Evolutionary conservation across 2,329 filamentous ascomycete genomes (phyloP).

Genomic region (Onygenales sp.): DNA sequence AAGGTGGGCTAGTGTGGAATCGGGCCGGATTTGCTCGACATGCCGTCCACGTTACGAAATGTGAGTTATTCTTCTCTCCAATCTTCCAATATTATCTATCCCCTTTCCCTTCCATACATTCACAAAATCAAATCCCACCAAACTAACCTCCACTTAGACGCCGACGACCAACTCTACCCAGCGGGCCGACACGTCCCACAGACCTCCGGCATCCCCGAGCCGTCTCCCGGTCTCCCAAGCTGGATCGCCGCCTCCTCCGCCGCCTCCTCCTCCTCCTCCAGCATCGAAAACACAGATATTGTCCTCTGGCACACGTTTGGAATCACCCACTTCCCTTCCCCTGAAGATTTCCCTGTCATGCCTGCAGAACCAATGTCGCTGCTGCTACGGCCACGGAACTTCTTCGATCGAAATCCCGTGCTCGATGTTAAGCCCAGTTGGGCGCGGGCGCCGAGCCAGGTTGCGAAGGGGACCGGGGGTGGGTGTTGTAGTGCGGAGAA

Average conservation of each 20-base stretch:
- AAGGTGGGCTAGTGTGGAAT: slow-evolving; percentile 77
- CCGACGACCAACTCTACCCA: slow-evolving; percentile 72
- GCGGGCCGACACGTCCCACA: slow-evolving; percentile 82
- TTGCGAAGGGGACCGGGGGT: slow-evolving; percentile 34
- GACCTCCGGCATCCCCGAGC: slow-evolving; percentile 71
- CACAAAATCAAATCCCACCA: slow-evolving; percentile 1
- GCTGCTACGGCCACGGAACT: slow-evolving; percentile 68
- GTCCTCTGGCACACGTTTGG: slow-evolving; percentile 95
- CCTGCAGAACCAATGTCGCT: slow-evolving; percentile 77
- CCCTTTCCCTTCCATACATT: slow-evolving; percentile 3
- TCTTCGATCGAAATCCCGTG: slow-evolving; percentile 70
- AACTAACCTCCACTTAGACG: slow-evolving; percentile 42
- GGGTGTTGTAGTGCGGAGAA: slow-evolving; percentile 21
- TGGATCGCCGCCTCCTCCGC: slow-evolving; percentile 60
- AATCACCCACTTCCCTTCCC: slow-evolving; percentile 76
- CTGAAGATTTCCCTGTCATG: slow-evolving; percentile 91
- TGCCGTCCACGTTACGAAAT: slow-evolving; percentile 80
- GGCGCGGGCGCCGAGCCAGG: slow-evolving; percentile 61
- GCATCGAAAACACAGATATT: slow-evolving; percentile 72
- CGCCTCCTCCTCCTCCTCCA: slow-evolving; percentile 50
- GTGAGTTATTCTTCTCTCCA: slow-evolving; percentile 42
- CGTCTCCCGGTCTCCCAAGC: slow-evolving; percentile 60
- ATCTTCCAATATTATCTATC: slow-evolving; percentile 2
- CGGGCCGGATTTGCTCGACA: slow-evolving; percentile 79
- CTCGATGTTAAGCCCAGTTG: slow-evolving; percentile 74